Percentiles rank a stretch among this genome's conserved stretches.
These are phyloP conservation scores for Brassica juncea DNA, from an alignment of 345 rosid genomes.

Conservation along the genomic window DNA sequence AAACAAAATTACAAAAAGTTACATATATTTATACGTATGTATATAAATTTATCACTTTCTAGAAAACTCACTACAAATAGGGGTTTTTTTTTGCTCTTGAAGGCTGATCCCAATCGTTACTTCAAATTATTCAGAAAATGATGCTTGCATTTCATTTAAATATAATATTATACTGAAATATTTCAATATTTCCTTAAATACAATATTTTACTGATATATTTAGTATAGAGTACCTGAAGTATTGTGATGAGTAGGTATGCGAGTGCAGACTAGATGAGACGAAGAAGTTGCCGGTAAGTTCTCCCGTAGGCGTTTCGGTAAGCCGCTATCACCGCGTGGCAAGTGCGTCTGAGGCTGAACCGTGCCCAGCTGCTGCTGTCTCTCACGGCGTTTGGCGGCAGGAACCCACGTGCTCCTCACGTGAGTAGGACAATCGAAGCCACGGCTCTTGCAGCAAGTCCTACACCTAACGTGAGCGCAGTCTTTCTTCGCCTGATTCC, in stretches of 20 bases:
- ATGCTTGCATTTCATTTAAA: conserved; percentile 11
- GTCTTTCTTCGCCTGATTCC: conserved; percentile 90
- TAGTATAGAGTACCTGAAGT: conserved; percentile 53
- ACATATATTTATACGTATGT: not conserved
- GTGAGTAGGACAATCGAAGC: conserved; percentile 73
- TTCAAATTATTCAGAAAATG: not conserved
- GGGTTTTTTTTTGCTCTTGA: not conserved
- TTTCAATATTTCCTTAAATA: not conserved
- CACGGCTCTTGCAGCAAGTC: conserved; percentile 89
- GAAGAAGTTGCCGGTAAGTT: conserved; percentile 39
- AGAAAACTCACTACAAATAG: conserved; percentile 9
- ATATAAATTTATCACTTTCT: not conserved
- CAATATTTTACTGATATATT: not conserved
- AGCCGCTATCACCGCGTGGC: conserved; percentile 34
- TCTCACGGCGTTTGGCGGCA: conserved; percentile 77
- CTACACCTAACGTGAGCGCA: conserved; percentile 76
- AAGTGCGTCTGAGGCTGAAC: conserved; percentile 43
- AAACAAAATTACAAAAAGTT: not conserved
- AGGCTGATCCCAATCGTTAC: conserved; percentile 13
- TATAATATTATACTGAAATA: not conserved
- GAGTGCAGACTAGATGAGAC: conserved; percentile 51
- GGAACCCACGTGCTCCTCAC: conserved; percentile 94
- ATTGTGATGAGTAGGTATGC: conserved; percentile 42
- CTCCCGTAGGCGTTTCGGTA: conserved; percentile 56
- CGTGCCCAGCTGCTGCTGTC: conserved; percentile 49